Conservation (phyloP, 495 filamentous ascomycete genomes). For the Staphylotrichum tortipilum region DNA sequence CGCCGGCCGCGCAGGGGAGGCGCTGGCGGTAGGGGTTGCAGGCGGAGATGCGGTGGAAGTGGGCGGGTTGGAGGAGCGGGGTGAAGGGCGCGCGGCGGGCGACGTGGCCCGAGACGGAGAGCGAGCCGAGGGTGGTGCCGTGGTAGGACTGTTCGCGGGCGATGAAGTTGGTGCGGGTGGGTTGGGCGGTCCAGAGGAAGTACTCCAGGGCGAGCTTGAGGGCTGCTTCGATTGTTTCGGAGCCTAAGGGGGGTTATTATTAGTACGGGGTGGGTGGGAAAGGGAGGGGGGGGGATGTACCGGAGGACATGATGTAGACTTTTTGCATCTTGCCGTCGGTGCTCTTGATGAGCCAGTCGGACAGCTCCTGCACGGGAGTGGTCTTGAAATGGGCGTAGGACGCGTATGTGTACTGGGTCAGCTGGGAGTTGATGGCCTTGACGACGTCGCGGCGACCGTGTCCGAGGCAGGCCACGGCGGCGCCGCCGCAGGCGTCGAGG, state of each 20-base stretch:
- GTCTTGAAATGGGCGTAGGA: conserved; percentile 35
- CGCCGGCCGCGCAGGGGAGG: too few relatives aligned
- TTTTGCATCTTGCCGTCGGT: conserved; percentile 37
- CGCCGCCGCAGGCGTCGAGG: conserved; percentile 48
- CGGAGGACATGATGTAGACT: conserved; percentile 43
- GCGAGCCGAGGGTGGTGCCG: conserved; percentile 57
- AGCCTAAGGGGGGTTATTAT: conserved; percentile 38
- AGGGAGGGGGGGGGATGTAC: conserved; percentile 28
- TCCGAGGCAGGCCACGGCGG: conserved; percentile 42
- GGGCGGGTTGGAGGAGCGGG: conserved; percentile 40
- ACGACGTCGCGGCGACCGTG: conserved; percentile 37
- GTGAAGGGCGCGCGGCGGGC: conserved; percentile 49
- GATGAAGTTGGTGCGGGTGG: conserved; percentile 45
- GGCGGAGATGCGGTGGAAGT: conserved; percentile 54
- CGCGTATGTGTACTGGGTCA: conserved; percentile 31
- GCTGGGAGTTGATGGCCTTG: conserved; percentile 27
- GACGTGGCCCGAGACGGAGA: conserved; percentile 51
- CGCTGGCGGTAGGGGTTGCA: conserved; percentile 46
- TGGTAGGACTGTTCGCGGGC: conserved; percentile 60
- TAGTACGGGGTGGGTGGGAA: not conserved
- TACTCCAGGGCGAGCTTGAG: conserved; percentile 60
- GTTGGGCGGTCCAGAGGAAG: conserved; percentile 38
- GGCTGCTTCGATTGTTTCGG: conserved; percentile 63
- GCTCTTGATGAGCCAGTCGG: conserved; percentile 31
- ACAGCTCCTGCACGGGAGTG: conserved; percentile 26